Percentiles rank a stretch among this genome's conserved stretches.
Evolutionary conservation across 2,329 filamentous ascomycete genomes (phyloP).

Genomic region (Exserohilum rostratum): DNA sequence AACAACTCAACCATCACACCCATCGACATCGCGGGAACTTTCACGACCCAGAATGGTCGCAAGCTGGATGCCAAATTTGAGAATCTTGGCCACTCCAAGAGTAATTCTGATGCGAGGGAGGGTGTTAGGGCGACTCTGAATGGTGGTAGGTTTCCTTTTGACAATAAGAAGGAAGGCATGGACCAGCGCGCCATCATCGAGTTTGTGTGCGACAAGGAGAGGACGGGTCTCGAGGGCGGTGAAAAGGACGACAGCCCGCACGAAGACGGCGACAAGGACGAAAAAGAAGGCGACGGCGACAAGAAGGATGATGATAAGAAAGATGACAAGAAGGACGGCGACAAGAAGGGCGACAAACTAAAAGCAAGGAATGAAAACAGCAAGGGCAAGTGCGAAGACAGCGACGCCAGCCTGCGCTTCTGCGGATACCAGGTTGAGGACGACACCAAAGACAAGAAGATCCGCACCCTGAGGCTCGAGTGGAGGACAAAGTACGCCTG

Average conservation of each 20-base stretch:
- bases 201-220: conserved; percentile 77
- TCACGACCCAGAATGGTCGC: conserved; percentile 61
- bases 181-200: conserved; percentile 81
- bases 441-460: conserved; percentile 53
- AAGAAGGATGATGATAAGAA: conserved; percentile 27
- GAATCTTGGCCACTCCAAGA: conserved; percentile 68
- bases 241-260: conserved; percentile 65
- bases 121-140: conserved; percentile 74
- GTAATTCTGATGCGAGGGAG: conserved; percentile 70
- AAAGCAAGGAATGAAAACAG: conserved; percentile 40
- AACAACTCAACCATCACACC: conserved; percentile 61
- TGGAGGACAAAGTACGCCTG: conserved; percentile 93
- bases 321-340: conserved; percentile 53
- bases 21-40: conserved; percentile 76
- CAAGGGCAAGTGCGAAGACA: conserved; percentile 42
- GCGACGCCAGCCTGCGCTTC: conserved; percentile 69
- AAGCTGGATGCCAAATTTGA: conserved; percentile 69
- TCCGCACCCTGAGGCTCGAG: conserved; percentile 72
- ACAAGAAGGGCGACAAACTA: conserved; percentile 32
- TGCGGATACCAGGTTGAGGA: conserved; percentile 69
- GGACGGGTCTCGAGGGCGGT: conserved; percentile 73
- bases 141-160: conserved; percentile 59
- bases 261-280: conserved; percentile 57
- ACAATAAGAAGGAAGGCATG: conserved; percentile 54
- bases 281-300: conserved; percentile 38